Percentiles rank a stretch among this genome's conserved stretches.
These are phyloP conservation scores for Ogataea wickerhamii DNA, from an alignment of 805 yeast species.

Conservation along the genomic window DNA sequence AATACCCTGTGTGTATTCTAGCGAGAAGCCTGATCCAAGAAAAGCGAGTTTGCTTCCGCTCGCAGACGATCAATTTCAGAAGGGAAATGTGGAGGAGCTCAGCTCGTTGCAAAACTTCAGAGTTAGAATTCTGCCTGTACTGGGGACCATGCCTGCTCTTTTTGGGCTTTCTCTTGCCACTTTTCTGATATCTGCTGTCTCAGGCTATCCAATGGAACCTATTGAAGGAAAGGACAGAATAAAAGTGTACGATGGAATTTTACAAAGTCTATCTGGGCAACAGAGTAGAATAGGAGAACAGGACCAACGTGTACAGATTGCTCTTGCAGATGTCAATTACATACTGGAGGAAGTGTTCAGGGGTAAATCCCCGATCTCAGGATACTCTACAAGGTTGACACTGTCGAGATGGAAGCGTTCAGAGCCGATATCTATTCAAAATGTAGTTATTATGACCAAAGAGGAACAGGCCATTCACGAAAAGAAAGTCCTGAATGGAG, in stretches of 20 bases:
- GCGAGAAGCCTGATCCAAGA: slow-evolving; percentile 95
- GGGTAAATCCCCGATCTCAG: slow-evolving; percentile 86
- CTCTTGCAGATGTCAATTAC: slow-evolving; percentile 71
- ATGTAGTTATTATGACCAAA: slow-evolving; percentile 82
- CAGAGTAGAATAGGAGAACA: slow-evolving; percentile 69
- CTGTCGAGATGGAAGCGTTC: slow-evolving; percentile 82
- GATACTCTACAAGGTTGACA: slow-evolving; percentile 74
- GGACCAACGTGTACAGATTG: slow-evolving; percentile 73
- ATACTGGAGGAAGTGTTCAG: slow-evolving; percentile 88
- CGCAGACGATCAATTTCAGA: slow-evolving; percentile 72
- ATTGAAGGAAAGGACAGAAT: slow-evolving; percentile 85
- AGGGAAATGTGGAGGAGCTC: slow-evolving; percentile 82
- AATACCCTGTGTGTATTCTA: slow-evolving; percentile 84
- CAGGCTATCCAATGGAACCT: slow-evolving; percentile 90
- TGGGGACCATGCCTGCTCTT: slow-evolving; percentile 96
- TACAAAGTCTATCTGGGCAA: slow-evolving; percentile 84
- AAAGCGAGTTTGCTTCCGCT: slow-evolving; percentile 86
- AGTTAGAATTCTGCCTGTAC: slow-evolving; percentile 89
- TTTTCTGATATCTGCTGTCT: slow-evolving; percentile 67
- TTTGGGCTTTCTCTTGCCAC: slow-evolving; percentile 91
- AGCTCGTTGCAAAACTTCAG: slow-evolving; percentile 87
- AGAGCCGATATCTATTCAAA: slow-evolving; percentile 63
- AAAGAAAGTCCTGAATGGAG: slow-evolving; percentile 63
- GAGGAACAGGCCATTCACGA: slow-evolving; percentile 86
- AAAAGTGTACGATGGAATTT: slow-evolving; percentile 78